Evolutionary conservation across 768 basidiomycete genomes (phyloP).

Genomic region (Nidula microcarpa): DNA sequence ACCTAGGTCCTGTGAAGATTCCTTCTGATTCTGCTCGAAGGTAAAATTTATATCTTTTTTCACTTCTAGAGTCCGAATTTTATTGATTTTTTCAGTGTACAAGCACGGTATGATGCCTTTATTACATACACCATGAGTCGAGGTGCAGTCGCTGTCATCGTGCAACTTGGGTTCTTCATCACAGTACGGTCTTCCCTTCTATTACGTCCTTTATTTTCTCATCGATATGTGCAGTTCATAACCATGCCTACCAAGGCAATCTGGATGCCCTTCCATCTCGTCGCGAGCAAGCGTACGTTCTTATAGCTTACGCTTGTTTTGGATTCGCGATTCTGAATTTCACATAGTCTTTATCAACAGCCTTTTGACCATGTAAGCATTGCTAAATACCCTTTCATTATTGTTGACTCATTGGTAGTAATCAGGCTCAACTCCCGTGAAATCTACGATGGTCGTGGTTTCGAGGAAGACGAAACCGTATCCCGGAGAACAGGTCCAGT

Average conservation of each 20-base stretch:
- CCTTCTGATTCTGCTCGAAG: not conserved
- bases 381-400: not conserved
- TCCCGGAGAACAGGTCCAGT: slow-evolving; percentile 1
- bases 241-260: slow-evolving; percentile 12
- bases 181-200: slow-evolving; percentile 7
- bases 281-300: slow-evolving; percentile 17
- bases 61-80: not conserved
- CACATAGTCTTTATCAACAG: slow-evolving; percentile 17
- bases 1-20: slow-evolving; percentile 7
- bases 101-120: slow-evolving; percentile 12
- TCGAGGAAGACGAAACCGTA: slow-evolving; percentile 10
- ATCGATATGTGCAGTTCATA: slow-evolving; percentile 11
- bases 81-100: not conserved
- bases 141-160: slow-evolving; percentile 8
- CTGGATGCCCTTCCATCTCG: slow-evolving; percentile 23
- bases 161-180: slow-evolving; percentile 15
- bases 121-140: slow-evolving; percentile 12
- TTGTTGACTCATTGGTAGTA: not conserved
- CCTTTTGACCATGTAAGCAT: slow-evolving; percentile 12
- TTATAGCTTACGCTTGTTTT: not conserved
- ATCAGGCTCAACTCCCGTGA: slow-evolving; percentile 17
- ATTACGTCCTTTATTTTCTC: not conserved
- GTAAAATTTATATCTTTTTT: slow-evolving; percentile 3
- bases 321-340: not conserved
- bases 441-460: slow-evolving; percentile 10